These are phyloP conservation scores for Gliomastix tumulicola DNA, from an alignment of 2,329 filamentous ascomycete genomes.

Conservation along the genomic window DNA sequence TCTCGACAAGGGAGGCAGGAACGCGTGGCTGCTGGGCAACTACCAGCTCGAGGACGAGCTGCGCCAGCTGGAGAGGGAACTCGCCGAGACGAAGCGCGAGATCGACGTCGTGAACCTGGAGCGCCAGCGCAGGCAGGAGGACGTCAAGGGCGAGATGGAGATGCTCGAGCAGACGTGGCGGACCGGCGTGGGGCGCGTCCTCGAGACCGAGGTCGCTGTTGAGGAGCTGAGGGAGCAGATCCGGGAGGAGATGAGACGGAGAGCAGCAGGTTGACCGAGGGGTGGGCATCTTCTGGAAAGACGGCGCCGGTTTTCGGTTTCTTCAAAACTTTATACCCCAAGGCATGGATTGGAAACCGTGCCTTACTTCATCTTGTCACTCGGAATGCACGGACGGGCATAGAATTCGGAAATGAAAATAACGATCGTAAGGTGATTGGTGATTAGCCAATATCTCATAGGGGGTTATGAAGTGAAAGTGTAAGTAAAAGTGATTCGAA, in stretches of 20 bases:
- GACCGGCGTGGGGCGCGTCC: conserved; percentile 65
- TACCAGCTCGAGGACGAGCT: conserved; percentile 65
- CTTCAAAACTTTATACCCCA: too few species aligned
- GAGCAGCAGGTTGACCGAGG: too few species aligned
- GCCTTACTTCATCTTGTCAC: too few species aligned
- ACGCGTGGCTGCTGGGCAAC: conserved; percentile 87
- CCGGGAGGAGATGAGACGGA: conserved; percentile 49
- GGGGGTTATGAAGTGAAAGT: too few species aligned
- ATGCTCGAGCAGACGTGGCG: conserved; percentile 74
- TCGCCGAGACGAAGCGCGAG: conserved; percentile 59
- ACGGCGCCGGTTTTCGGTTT: too few species aligned
- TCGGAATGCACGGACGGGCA: too few species aligned
- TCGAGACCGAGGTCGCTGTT: conserved; percentile 82
- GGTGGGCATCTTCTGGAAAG: too few species aligned
- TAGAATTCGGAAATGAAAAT: too few species aligned
- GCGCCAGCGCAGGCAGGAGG: conserved; percentile 64
- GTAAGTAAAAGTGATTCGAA: too few species aligned
- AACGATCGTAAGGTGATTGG: too few species aligned
- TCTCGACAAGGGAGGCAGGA: conserved; percentile 78
- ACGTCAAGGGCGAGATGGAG: conserved; percentile 63
- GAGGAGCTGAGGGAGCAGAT: conserved; percentile 64
- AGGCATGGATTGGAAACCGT: too few species aligned
- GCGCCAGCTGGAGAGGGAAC: conserved; percentile 63
- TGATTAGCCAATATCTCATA: too few species aligned
- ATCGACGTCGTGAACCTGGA: conserved; percentile 68